Evolutionary conservation across 176 grass and related monocot species (phyloP), one percentile per base, ranked within the genome.

Genomic region (Triticum monococcum): DNA sequence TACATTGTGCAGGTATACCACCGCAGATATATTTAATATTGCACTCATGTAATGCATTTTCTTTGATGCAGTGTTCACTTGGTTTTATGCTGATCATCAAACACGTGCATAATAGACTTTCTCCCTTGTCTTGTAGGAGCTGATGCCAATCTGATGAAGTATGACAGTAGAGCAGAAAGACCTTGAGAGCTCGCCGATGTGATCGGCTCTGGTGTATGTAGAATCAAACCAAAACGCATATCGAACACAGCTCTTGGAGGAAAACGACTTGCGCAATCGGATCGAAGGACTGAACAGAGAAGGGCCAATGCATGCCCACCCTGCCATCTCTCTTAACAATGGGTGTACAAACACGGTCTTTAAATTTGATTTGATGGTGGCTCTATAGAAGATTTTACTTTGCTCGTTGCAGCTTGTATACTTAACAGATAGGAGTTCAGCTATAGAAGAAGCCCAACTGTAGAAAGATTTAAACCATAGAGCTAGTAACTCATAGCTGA

Each of bases 401-500:
- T 88, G 70, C 83, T 91, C 65, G 38, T 72, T 81, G 52, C 77
- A 45, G 79, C 43, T 88, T 88, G 82, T 88, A 83, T 78, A 81
- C 78, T 85, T 88, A 16, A 82, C 50, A 72, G 17, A 28, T 85
- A 81, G 81, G 37, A 85, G 10, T 87, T 84, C 23, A 81, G 84
- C 54, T 59, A 81, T 56, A 72, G 71, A 82, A 91, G 82, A 85
- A 78, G 64, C 64, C 82, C 81, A 77, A 91, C 79, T 91, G 89
- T 89, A 89, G 84, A 89, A 89, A 86, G 17, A 46, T 1, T 74
- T 31, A 69, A 70, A 84, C 70, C 60, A 89, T 92, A 89, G 84
- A 23, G 38, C 86, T 89, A 87, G 83, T 75, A 80, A 77, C 60
- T 81, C 60, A 80, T 68, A 92, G 75, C 69, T 81, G 72, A 92